Base-by-base conservation (phyloP, 257 asterid species). In the Plantago major region DNA sequence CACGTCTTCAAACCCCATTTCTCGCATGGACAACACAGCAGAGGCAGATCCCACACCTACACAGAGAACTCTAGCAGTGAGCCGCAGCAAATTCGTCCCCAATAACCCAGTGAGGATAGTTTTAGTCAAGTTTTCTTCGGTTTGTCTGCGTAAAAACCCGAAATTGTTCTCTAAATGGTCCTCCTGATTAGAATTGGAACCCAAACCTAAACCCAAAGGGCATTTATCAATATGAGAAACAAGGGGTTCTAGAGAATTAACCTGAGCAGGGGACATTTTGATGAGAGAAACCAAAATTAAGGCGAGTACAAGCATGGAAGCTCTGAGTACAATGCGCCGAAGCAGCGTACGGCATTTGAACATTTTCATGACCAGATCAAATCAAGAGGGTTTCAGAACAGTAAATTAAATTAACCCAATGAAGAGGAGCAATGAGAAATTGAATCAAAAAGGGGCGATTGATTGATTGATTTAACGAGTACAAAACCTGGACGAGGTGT, bases 401-500 rank as follows among this genome's bases (percentile, higher is more conserved):
- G 40, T 33, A 4, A 4, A 4, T 33, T 33, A 33, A 33, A 0
- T n/a, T n/a, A n/a, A n/a, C n/a, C 8, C 40, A 33, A 33, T 33
- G 40, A 33, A 33, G 40, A 33, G 6, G 40, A 33, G 40, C 26
- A 22, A 33, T 33, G 40, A 33, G 40, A 33, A 7, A 33, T 33
- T 1, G 8, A 5, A 33, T 1, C 8, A 33, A 33, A n/a, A n/a
- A n/a, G n/a, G n/a, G n/a, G n/a, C n/a, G n/a, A n/a, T n/a, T n/a
- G n/a, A n/a, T n/a, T n/a, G n/a, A n/a, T n/a, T n/a, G n/a, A n/a
- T n/a, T n/a, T n/a, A n/a, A n/a, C 97, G 97, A 75, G 97, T 78
- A 68, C 95, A 87, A 76, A 89, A 89, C 88, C 97, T 89, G 92
- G 92, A 89, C 1, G 97, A 84, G 65, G 97, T 89, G 89, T 89